Base-by-base conservation (phyloP, 306 rosid species). In the Quercus agrifolia region DNA sequence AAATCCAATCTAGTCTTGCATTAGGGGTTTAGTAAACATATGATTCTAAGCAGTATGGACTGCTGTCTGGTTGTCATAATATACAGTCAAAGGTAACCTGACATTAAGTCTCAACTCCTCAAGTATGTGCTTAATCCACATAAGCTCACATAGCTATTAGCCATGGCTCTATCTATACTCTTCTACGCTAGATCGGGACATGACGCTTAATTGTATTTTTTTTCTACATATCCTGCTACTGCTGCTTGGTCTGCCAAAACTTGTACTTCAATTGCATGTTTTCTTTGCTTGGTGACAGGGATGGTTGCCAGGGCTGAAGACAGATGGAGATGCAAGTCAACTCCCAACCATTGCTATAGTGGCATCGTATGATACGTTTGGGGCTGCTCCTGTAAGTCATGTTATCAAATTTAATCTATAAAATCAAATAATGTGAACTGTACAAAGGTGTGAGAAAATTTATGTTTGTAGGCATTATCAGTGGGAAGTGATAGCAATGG, bases 401-500 rank as follows among this genome's bases (percentile, higher is more conserved):
- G 57, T 73, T 54, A 49, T 73, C 80, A 70, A 54, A 61, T 77
- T 72, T 78, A 49, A 58, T 75, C 35, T 38, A 46, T 67, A 68
- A 77, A 59, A 54, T 77, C 72, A 41, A 74, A 76, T 74, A 63
- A 17, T 82, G 2, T 74, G 55, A 63, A 30, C 79, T 83, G 46
- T 76, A 35, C 74, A 83, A 63, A 81, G 76, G 81, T 71, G 75
- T 81, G 71, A 76, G 74, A 76, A 30, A 44, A 67, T 84, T 68
- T 81, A 41, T 71, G 73, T 79, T 79, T 84, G 84, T 78, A 96
- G 99, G 93, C 92, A 9, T 88, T 96, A 77, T 96, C 99, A 63
- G 96, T 93, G 83, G 99, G 98, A 88, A 96, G 98, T 54, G 99
- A 93, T 77, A 96, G 99, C 87, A 96, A 89, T 76, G 99, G 99